Percentiles rank a stretch among this genome's conserved stretches.
Evolutionary conservation across 2,329 filamentous ascomycete genomes (phyloP).

Genomic region (Incumbomyces delicatus): DNA sequence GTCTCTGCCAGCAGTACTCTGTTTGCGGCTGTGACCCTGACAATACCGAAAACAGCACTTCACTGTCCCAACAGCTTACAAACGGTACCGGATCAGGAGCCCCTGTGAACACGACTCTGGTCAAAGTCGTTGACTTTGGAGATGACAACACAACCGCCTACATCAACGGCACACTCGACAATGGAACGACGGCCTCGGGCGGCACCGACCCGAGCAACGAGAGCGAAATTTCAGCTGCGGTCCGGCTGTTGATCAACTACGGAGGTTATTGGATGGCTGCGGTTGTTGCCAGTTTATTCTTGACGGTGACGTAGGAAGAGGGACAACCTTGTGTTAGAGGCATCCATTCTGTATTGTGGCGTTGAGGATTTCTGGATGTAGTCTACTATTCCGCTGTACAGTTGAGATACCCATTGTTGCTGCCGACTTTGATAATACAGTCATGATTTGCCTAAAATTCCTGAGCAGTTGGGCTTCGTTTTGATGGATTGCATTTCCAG

Average conservation of each 20-base stretch:
- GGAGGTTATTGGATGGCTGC: conserved; percentile 36
- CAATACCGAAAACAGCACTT: conserved; percentile 30
- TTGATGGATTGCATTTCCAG: no score
- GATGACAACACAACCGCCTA: conserved; percentile 37
- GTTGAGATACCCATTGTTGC: no score
- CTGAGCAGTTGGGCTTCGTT: no score
- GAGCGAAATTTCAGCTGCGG: conserved; percentile 14
- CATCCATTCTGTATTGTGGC: no score
- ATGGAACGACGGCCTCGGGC: conserved; percentile 31
- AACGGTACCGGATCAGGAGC: conserved; percentile 26
- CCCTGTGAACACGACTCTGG: conserved; percentile 29
- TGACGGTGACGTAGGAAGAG: not conserved
- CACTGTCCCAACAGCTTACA: conserved; percentile 33
- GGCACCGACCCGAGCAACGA: conserved; percentile 23
- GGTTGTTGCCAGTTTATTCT: conserved; percentile 22
- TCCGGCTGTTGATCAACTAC: conserved; percentile 22
- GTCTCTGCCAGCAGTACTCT: conserved; percentile 45
- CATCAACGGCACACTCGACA: conserved; percentile 39
- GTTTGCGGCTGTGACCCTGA: conserved; percentile 50
- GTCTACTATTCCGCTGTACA: no score
- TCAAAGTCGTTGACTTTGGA: conserved; percentile 28
- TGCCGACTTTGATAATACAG: no score
- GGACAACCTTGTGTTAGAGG: no score
- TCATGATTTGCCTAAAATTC: no score
- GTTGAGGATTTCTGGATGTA: no score